phyloP scores from a whole-genome alignment of 2,329 filamentous ascomycete species.

The Sporothrix luriei region DNA sequence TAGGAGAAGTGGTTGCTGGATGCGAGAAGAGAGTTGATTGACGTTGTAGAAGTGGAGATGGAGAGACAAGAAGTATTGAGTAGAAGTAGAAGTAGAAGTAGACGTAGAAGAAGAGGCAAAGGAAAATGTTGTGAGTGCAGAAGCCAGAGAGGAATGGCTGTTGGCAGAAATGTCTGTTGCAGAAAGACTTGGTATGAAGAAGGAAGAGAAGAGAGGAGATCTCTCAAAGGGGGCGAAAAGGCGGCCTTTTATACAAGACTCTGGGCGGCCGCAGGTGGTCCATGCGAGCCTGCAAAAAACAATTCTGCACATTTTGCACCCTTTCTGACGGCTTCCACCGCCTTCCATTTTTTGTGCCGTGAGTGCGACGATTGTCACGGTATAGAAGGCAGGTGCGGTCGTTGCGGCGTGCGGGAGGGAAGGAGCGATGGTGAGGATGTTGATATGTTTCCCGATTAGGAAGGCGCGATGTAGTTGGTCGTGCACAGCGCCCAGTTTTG shows the following conservation, averaged over 20 bases:
- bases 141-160: not conserved
- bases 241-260: not conserved
- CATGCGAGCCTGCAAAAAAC: constrained; percentile 15
- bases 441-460: constrained; percentile 17
- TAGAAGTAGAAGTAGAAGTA: not conserved
- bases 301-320: not conserved
- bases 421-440: constrained; percentile 15
- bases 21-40: not conserved
- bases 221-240: not conserved
- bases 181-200: not conserved
- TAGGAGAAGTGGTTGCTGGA: not conserved
- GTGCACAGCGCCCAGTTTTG: not conserved
- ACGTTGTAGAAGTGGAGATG: not conserved
- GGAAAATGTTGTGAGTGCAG: not conserved
- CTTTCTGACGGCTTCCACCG: not conserved
- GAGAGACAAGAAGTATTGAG: not conserved
- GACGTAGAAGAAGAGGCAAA: not conserved
- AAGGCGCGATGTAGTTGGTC: constrained; percentile 2
- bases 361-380: not conserved
- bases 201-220: not conserved
- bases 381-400: constrained; percentile 12
- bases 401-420: not conserved
- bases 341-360: not conserved
- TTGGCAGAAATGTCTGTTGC: not conserved
- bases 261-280: not conserved